Base-by-base conservation (phyloP, 192 early-diverging fungal species). In the Coemansia nantahalensis region DNA sequence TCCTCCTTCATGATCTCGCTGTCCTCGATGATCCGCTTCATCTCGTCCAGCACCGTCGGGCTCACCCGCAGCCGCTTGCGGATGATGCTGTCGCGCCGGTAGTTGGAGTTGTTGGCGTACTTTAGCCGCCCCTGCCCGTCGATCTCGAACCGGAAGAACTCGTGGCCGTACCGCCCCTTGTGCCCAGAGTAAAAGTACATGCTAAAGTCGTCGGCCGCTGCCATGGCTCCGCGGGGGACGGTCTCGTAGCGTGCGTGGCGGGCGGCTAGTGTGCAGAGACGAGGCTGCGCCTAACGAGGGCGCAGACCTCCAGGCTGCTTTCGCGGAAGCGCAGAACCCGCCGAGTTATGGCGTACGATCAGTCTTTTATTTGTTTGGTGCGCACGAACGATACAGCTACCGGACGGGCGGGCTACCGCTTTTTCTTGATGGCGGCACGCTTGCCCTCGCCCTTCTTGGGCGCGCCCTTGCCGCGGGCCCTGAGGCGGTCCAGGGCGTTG, bases 141-240 rank as follows among this genome's bases (percentile, higher is more conserved):
- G 48, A 98, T 86, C 75, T 99, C 96, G 62, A 97, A 99, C 65
- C 96, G 92, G 31, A 99, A 83, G 70, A 97, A 99, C 84, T 99
- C 96, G 78, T 99, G 94, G 24, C 96, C 96, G 78, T 92, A 96
- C 53, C 91, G 83, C 28, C 96, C 96, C 51, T 83, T 83, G 62
- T 97, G 93, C 8, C 96, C 95, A 15, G 89, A 84, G 55, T 74
- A 74, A 54, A 67, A 74, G 24, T 67, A 74, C 12, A 74, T 62
- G 51, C 50, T 56, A 33, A 74, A 74, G 2, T 58, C 54, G 12
- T 62, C 58, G 2, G 52, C n/a, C 16, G 36, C 45, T 10, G 38
- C 18, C 63, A 59, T 66, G 26, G 7, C 7, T 7, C 26, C 26
- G 26, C n/a, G n/a, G n/a, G n/a, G n/a, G n/a, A n/a, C n/a, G n/a